phyloP scores from a whole-genome alignment of 208 protist species.

The Leishmania turanica region DNA sequence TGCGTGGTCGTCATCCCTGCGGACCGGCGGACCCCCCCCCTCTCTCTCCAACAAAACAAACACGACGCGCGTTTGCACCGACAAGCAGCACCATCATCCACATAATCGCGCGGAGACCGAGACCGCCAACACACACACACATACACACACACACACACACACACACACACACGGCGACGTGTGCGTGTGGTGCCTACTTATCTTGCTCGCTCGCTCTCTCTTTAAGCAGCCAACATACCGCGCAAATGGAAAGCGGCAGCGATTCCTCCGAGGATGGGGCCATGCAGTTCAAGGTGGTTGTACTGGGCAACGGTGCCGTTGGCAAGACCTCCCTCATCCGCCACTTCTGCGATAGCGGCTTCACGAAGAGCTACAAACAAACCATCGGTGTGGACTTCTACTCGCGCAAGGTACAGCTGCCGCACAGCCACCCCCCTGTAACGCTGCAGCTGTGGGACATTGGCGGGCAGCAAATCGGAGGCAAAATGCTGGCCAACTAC shows the following conservation, averaged over 20 bases:
- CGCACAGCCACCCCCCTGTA: conserved; percentile 46
- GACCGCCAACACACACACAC: conserved; percentile 6
- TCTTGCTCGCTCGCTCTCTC: neutral
- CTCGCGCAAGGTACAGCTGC: conserved; percentile 88
- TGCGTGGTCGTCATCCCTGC: neutral
- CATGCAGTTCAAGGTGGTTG: conserved; percentile 68
- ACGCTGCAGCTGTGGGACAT: conserved; percentile 96
- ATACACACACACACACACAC: conserved; percentile 10
- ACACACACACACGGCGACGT: neutral
- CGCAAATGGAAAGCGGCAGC: conserved; percentile 76
- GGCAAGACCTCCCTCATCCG: conserved; percentile 94
- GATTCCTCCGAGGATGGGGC: conserved; percentile 47
- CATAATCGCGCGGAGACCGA: neutral
- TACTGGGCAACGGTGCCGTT: conserved; percentile 87
- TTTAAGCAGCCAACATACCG: neutral
- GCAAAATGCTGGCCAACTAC: conserved; percentile 95
- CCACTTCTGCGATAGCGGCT: conserved; percentile 87
- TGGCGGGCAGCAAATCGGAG: conserved; percentile 93
- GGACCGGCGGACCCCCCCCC: neutral
- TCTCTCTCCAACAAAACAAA: too few species aligned
- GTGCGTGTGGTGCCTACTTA: neutral
- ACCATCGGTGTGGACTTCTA: conserved; percentile 97
- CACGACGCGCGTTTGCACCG: neutral
- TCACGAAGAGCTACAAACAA: conserved; percentile 93
- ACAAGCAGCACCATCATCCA: neutral